Percentiles rank a stretch among this genome's conserved stretches.
phyloP scores from a whole-genome alignment of 2,329 filamentous ascomycete species.

The Biscogniauxia mediterranea region DNA sequence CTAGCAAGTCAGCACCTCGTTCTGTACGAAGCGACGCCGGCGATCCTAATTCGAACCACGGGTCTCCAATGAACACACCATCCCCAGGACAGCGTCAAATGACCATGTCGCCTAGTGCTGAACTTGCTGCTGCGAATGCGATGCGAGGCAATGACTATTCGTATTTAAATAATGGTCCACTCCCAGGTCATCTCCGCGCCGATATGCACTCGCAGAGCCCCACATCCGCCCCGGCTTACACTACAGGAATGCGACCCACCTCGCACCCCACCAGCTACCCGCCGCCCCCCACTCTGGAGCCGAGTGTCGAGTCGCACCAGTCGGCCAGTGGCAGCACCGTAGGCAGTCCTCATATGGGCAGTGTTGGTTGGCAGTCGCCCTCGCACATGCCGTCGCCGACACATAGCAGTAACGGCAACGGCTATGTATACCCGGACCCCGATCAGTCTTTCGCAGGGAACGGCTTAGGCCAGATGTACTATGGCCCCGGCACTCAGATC shows the following conservation, averaged over 20 bases:
- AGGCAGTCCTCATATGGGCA: slow-evolving; percentile 82
- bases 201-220: slow-evolving; percentile 70
- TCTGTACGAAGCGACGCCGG: slow-evolving; percentile 66
- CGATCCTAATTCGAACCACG: slow-evolving; percentile 68
- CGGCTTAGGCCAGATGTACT: slow-evolving; percentile 67
- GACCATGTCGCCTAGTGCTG: slow-evolving; percentile 76
- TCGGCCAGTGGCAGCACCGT: slow-evolving; percentile 65
- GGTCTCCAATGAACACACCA: slow-evolving; percentile 74
- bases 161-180: slow-evolving; percentile 75
- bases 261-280: slow-evolving; percentile 83
- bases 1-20: slow-evolving; percentile 37
- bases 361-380: slow-evolving; percentile 83
- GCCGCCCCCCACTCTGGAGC: slow-evolving; percentile 83
- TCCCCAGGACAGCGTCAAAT: slow-evolving; percentile 77
- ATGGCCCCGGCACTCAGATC: slow-evolving; percentile 59
- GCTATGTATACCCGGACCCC: slow-evolving; percentile 80
- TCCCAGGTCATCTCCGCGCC: slow-evolving; percentile 78
- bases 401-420: slow-evolving; percentile 57
- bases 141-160: slow-evolving; percentile 73
- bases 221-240: slow-evolving; percentile 64
- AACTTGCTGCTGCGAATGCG: slow-evolving; percentile 66
- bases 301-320: slow-evolving; percentile 75
- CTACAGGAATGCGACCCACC: slow-evolving; percentile 63
- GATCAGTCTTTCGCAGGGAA: slow-evolving; percentile 65
- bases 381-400: slow-evolving; percentile 71